phyloP scores from a whole-genome alignment of 73 alveolate species.

The Symbiodinium natans region DNA sequence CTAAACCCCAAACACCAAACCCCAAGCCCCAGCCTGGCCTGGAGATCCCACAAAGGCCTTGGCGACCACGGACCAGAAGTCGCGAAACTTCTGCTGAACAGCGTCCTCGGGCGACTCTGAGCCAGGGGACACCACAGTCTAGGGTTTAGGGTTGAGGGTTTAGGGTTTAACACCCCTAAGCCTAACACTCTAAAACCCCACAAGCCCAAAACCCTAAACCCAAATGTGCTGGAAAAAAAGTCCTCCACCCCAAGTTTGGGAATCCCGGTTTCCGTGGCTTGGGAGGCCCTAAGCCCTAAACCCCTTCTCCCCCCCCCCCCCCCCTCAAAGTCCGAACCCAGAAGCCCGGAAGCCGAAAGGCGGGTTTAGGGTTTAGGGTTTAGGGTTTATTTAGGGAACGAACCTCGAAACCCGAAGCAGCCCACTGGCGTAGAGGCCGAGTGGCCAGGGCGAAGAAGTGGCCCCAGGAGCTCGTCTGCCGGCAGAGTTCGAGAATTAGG shows the following conservation, averaged over 20 bases:
- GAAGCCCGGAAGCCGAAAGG: too few species aligned
- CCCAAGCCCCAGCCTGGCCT: constrained; percentile 18
- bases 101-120: background rate
- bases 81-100: constrained; percentile 13
- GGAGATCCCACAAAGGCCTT: background rate
- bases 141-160: background rate
- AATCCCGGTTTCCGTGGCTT: background rate
- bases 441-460: constrained; percentile 58
- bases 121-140: too few species aligned
- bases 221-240: too few species aligned
- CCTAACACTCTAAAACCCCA: background rate
- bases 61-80: constrained; percentile 36
- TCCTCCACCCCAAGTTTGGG: background rate
- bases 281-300: too few species aligned
- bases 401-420: background rate
- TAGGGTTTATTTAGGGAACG: background rate
- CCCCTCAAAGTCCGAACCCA: too few species aligned
- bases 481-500: background rate
- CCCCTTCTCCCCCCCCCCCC: too few species aligned
- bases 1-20: too few species aligned
- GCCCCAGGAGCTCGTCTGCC: constrained; percentile 49
- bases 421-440: background rate
- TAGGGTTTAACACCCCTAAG: background rate
- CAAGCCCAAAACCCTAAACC: background rate
- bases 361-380: background rate